These are phyloP conservation scores for Yamadazyma spencermartinsiae DNA, from an alignment of 1,139 yeast genomes.

Conservation along the genomic window DNA sequence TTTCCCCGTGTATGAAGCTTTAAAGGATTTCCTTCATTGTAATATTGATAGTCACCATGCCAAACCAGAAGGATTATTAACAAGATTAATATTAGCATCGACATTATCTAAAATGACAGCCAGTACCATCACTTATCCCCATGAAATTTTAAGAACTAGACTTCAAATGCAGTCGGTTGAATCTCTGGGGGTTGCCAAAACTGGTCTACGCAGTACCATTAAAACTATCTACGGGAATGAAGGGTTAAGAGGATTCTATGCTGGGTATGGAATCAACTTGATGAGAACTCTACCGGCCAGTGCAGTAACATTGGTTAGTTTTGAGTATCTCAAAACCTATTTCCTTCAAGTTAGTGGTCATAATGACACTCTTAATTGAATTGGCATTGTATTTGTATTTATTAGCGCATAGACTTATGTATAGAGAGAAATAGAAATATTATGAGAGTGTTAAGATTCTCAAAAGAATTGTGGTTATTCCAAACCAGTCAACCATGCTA, in stretches of 20 bases:
- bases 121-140: constrained; percentile 89
- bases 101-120: constrained; percentile 87
- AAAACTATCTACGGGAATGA: constrained; percentile 61
- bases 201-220: constrained; percentile 24
- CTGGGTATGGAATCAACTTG: constrained; percentile 85
- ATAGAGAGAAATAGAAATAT: constrained; percentile 1
- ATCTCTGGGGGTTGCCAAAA: not conserved
- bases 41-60: constrained; percentile 15
- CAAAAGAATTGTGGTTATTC: too few relatives aligned
- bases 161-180: constrained; percentile 58
- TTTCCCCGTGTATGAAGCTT: constrained; percentile 90
- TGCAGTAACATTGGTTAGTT: constrained; percentile 91
- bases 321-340: constrained; percentile 77
- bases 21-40: constrained; percentile 54
- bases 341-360: constrained; percentile 42
- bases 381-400: too few relatives aligned
- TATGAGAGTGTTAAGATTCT: too few relatives aligned
- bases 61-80: constrained; percentile 36
- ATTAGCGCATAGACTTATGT: not conserved
- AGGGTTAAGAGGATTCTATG: constrained; percentile 81
- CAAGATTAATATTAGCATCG: constrained; percentile 62
- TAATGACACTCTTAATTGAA: constrained; percentile 14
- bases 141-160: constrained; percentile 90
- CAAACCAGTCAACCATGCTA: too few relatives aligned
- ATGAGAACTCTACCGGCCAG: constrained; percentile 93